A percentile compares a stretch with the other conserved stretches of the same genome.
Conservation (phyloP, 1,284 basidiomycete species). For the Volvariella volvacea region DNA sequence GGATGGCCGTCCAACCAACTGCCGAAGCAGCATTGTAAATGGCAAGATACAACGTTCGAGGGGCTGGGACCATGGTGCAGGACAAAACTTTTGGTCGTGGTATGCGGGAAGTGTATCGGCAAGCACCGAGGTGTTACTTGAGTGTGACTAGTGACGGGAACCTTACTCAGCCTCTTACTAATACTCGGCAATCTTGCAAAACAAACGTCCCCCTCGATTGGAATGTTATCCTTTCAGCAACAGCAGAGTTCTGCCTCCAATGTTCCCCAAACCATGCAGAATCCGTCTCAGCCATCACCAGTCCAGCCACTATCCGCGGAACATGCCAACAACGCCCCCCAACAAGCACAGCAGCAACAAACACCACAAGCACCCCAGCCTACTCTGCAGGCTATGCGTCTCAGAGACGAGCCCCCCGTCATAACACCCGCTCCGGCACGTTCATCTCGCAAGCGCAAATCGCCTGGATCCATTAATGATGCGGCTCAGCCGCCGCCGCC, state of each 20-base stretch:
- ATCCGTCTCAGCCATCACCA: conserved; percentile 12
- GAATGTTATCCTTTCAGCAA: conserved; percentile 36
- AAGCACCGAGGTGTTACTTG: not conserved
- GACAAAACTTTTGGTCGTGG: not conserved
- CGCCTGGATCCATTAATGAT: conserved; percentile 29
- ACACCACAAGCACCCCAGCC: conserved; percentile 28
- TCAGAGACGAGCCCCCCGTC: conserved; percentile 48
- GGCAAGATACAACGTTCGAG: conserved; percentile 62
- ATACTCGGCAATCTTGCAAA: conserved; percentile 23
- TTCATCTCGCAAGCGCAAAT: conserved; percentile 43
- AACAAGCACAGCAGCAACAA: conserved; percentile 16
- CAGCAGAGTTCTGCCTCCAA: conserved; percentile 16
- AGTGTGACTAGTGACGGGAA: conserved; percentile 5
- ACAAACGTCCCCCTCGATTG: conserved; percentile 9
- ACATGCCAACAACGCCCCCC: conserved; percentile 1
- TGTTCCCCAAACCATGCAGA: conserved; percentile 11
- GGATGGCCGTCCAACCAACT: conserved; percentile 68
- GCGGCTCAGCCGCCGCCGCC: conserved; percentile 19
- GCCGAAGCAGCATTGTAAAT: conserved; percentile 74
- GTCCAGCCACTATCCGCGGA: too few species aligned
- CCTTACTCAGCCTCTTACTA: conserved; percentile 40
- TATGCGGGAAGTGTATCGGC: too few species aligned
- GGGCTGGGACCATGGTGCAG: conserved; percentile 6
- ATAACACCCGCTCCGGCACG: conserved; percentile 30
- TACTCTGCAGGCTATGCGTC: conserved; percentile 46